Evolutionary conservation across 106 monocot species (phyloP), one percentile per base, ranked within the genome.

Genomic region (Platanthera zijinensis): DNA sequence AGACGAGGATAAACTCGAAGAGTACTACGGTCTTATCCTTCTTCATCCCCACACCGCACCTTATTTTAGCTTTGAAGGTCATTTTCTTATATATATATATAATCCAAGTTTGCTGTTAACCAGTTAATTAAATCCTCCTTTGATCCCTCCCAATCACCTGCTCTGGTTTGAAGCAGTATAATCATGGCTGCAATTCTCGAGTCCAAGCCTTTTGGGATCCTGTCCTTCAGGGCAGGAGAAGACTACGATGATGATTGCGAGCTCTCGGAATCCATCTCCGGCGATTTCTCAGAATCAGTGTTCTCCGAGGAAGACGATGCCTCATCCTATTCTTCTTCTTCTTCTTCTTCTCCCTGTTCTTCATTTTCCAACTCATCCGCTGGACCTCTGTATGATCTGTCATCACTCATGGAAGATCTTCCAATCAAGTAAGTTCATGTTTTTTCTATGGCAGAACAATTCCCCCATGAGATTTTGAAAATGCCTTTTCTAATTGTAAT

Each of bases 321-420:
- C 7, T 6, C 21, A 18, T 59, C 19, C 21, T 59, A 7, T 21
- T 59, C 59, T 59, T 59, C 67, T 39, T 67, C 8, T 30, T 67
- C 67, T 1, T 6, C 21, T n/a, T 59, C 19, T n/a, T 59, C 21
- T 21, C 8, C 59, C n/a, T n/a, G n/a, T 59, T 59, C 67, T 39
- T 67, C 8, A 32, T 67, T 30, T 9, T 67, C 32, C 3, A 30
- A 25, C 32, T 39, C 67, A 2, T 25, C 8, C 8, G 30, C 25
- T 67, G 67, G 67, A 39, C 67, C 67, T 67, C 67, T 67, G 28
- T 67, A 11, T 67, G 67, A 67, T 8, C 2, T 67, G 32, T 70
- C 70, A 7, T 70, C 70, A 0, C 15, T 70, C 70, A 70, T 70
- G 70, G 70, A 4, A 10, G 70, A 70, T 47, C 70, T 70, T 17